Percentiles rank a stretch among this genome's conserved stretches.
Conservation (phyloP, 768 basidiomycete genomes). For the Termitomyces sp. region DNA sequence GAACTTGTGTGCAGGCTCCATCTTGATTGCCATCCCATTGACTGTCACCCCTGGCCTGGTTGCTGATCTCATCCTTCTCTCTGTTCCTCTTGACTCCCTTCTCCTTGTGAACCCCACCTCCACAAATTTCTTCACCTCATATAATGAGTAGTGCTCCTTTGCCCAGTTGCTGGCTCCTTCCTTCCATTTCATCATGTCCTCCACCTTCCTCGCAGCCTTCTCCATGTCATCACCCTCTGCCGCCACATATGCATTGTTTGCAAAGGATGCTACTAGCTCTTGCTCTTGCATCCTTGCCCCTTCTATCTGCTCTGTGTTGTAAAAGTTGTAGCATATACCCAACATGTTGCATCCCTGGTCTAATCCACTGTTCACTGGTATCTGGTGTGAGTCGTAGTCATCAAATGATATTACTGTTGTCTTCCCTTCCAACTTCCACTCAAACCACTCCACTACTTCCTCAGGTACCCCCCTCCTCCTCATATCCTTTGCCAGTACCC, state of each 20-base stretch:
- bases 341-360: too few species aligned
- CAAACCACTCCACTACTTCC: conserved; percentile 6
- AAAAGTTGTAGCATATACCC: too few species aligned
- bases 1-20: too few species aligned
- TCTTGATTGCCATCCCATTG: background rate
- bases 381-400: background rate
- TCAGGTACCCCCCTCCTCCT: conserved; percentile 18
- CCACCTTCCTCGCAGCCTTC: too few species aligned
- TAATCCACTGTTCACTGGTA: background rate
- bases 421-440: background rate
- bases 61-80: background rate
- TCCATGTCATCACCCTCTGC: too few species aligned
- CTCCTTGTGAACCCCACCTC: background rate
- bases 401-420: background rate
- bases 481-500: conserved; percentile 21
- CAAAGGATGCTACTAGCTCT: too few species aligned
- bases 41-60: background rate
- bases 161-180: background rate
- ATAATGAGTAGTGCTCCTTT: background rate
- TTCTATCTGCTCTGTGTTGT: too few species aligned
- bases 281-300: background rate
- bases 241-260: too few species aligned
- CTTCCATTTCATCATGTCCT: too few species aligned
- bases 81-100: background rate
- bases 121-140: background rate